Base-by-base conservation (phyloP, 108 stramenopile species). In the Conticribra guillardii region DNA sequence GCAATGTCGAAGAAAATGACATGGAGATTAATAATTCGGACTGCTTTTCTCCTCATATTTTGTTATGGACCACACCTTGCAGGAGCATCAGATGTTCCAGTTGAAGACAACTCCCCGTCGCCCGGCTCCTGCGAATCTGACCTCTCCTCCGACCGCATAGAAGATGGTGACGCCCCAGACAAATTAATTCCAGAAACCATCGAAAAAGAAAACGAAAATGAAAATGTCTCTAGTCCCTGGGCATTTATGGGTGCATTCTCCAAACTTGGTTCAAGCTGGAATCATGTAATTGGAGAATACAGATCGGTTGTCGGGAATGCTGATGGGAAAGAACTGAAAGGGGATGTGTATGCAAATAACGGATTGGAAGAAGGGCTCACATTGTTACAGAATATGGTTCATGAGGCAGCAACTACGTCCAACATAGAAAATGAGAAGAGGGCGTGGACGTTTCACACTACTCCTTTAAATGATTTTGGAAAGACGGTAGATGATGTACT, bases 161-260 rank as follows among this genome's bases (percentile, higher is more conserved):
- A 41, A 41, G 2, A 23, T 29, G 44, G 29, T 50, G 2, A 28
- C 0, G 62, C 1, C 8, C 4, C 0, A 17, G 28, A 49, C 0
- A 33, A 17, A n/a, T 30, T 15, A 0, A 14, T 3, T 17, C 27
- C 1, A 15, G 52, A 3, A 23, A 27, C 32, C 23, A 26, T 51
- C 31, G 33, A 63, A 19, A 55, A 62, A 32, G 29, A 34, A 2
- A 41, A 29, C 27, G 30, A 28, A 18, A 56, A 67, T 3, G 68
- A 70, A 50, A 70, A 63, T 34, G 49, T 71, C 21, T 64, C 60
- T 17, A 27, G 45, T 14, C 37, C 73, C 9, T 76, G 67, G 61
- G 74, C 60, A 26, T 80, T 80, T 29, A 80, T 80, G 79, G 60
- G 64, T n/a, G 73, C 74, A 2, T 80, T 80, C 46, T 58, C 60